These are phyloP conservation scores for Trichosanthes truncata DNA, from an alignment of 306 rosid species.

Conservation along the genomic window DNA sequence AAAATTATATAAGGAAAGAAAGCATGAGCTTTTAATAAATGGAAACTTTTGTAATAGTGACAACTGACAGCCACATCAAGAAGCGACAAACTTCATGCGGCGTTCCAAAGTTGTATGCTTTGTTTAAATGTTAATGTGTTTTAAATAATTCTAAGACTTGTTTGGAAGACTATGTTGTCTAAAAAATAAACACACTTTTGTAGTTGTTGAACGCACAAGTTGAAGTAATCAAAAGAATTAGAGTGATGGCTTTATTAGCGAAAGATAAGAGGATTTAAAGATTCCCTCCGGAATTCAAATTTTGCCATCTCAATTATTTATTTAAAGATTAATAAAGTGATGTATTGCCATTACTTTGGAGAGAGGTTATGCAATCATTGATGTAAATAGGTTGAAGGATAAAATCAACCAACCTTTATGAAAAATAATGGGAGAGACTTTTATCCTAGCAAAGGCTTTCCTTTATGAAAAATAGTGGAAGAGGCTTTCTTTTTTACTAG, in stretches of 20 bases:
- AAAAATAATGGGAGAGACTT: neutral
- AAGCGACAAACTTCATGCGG: neutral
- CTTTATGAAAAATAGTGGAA: neutral
- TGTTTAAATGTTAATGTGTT: neutral
- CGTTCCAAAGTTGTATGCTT: neutral
- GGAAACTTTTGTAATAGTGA: neutral
- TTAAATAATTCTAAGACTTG: too few relatives aligned
- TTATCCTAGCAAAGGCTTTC: neutral
- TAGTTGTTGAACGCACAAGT: neutral
- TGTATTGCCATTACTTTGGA: neutral
- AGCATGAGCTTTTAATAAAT: neutral
- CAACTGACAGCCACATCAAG: neutral
- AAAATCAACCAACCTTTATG: neutral
- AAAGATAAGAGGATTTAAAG: too few relatives aligned
- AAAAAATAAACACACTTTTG: neutral
- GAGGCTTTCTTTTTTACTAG: neutral
- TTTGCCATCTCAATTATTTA: neutral
- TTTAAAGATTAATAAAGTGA: neutral
- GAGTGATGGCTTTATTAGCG: neutral
- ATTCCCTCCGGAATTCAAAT: neutral
- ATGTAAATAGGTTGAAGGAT: neutral
- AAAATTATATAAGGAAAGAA: neutral
- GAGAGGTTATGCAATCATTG: neutral
- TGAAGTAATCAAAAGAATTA: neutral
- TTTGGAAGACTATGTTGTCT: too few relatives aligned